Evolutionary conservation across 2,329 filamentous ascomycete genomes (phyloP).

Genomic region (Aaosphaeria arxii): DNA sequence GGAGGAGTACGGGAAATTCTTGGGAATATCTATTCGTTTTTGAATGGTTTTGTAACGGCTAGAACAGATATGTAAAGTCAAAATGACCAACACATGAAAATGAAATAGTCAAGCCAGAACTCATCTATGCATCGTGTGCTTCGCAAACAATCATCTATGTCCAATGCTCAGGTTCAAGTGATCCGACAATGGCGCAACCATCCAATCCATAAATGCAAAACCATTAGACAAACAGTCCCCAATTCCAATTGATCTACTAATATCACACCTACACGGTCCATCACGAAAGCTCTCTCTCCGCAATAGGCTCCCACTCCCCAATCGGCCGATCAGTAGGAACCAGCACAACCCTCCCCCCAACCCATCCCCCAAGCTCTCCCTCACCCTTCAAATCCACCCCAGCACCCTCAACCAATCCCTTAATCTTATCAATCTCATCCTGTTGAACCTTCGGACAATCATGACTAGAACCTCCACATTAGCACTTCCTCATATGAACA

Average conservation of each 20-base stretch:
- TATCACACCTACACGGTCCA: background rate
- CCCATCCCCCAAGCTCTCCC: conserved; percentile 26
- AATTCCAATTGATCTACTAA: background rate
- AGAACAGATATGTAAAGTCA: no score
- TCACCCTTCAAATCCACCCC: conserved; percentile 20
- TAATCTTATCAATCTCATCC: conserved; percentile 17
- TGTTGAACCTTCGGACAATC: conserved; percentile 21
- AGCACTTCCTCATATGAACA: no score
- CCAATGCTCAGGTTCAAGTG: no score
- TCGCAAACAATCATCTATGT: no score
- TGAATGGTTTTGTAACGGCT: no score
- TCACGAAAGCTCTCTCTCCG: conserved; percentile 22
- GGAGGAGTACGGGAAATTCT: background rate
- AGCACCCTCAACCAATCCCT: conserved; percentile 15
- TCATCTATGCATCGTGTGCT: no score
- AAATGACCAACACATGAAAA: no score
- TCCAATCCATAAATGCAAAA: no score
- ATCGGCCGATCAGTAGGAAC: conserved; percentile 39
- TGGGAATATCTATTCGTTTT: no score
- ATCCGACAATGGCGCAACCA: no score
- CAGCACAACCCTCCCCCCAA: conserved; percentile 38
- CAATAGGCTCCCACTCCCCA: conserved; percentile 36
- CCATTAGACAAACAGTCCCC: background rate
- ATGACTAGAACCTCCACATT: conserved; percentile 12
- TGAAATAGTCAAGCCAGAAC: no score